A percentile compares a stretch with the other conserved stretches of the same genome.
These are phyloP conservation scores for Pestalotiopsis sp. DNA, from an alignment of 2,329 filamentous ascomycete genomes.

Conservation along the genomic window DNA sequence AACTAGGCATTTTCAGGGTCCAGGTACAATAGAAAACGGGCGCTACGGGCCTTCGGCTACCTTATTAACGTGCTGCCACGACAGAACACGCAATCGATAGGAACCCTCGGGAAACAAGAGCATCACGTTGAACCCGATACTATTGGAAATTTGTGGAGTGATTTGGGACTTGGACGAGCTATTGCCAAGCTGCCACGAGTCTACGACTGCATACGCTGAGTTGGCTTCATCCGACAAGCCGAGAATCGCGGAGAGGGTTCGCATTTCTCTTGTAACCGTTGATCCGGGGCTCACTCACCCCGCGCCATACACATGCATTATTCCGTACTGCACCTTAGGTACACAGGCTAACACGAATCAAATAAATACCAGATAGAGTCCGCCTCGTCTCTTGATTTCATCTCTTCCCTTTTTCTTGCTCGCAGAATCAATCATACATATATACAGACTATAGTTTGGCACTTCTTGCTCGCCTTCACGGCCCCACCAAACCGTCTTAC, in stretches of 20 bases:
- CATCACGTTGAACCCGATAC: background rate
- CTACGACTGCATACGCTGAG: background rate
- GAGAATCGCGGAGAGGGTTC: background rate
- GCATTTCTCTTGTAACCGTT: background rate
- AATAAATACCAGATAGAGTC: too few species aligned
- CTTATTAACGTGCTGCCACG: background rate
- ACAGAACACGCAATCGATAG: background rate
- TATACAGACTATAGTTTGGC: background rate
- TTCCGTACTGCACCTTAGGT: background rate
- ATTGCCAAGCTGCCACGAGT: background rate
- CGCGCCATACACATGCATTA: background rate
- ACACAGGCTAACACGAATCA: background rate
- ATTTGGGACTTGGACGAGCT: background rate
- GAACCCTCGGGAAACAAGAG: background rate
- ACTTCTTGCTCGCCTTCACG: background rate
- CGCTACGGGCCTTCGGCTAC: background rate
- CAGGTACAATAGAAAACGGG: background rate
- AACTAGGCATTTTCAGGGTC: background rate
- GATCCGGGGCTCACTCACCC: background rate
- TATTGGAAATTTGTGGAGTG: background rate
- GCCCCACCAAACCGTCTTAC: constrained; percentile 18
- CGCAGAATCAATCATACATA: background rate
- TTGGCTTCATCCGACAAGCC: constrained; percentile 1
- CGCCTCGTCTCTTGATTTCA: background rate
- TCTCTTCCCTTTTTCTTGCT: background rate